A percentile compares a stretch with the other conserved stretches of the same genome.
Evolutionary conservation across 345 rosid species (phyloP).

Genomic region (Jatropha curcas): DNA sequence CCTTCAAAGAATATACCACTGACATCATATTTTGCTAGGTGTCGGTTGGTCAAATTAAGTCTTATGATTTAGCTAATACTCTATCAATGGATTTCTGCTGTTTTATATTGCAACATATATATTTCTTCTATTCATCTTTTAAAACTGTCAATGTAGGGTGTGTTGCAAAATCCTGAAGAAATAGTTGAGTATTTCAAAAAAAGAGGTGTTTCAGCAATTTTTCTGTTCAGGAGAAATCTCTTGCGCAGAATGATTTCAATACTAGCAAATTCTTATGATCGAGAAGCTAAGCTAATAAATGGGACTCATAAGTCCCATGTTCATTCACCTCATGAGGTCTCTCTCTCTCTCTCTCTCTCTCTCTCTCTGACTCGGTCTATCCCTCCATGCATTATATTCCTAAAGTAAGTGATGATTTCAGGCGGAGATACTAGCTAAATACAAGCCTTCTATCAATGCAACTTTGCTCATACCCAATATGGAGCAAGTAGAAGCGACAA

Average conservation of each 20-base stretch:
- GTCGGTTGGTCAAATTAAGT: too few relatives aligned
- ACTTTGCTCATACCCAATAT: conserved; percentile 56
- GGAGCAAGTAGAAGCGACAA: conserved; percentile 68
- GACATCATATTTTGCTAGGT: not conserved
- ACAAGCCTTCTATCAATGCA: conserved; percentile 77
- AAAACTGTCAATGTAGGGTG: conserved; percentile 51
- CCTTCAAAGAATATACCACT: not conserved
- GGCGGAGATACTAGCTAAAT: conserved; percentile 94
- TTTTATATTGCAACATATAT: not conserved
- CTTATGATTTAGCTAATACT: too few relatives aligned
- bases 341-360: conserved; percentile 4
- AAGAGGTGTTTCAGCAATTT: conserved; percentile 79
- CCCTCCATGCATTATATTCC: not conserved
- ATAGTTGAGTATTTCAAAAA: conserved; percentile 84
- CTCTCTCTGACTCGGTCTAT: too few relatives aligned
- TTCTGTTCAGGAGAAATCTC: conserved; percentile 90
- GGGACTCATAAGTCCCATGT: conserved; percentile 98
- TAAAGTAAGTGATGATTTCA: conserved; percentile 38
- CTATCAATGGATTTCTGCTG: not conserved
- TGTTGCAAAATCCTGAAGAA: conserved; percentile 79
- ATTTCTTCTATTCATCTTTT: not conserved
- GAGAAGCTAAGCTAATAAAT: conserved; percentile 68
- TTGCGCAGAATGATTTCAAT: conserved; percentile 90
- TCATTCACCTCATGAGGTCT: conserved; percentile 86
- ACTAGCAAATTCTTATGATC: conserved; percentile 91